Percentiles rank a stretch among this genome's conserved stretches.
Conservation (phyloP, 768 basidiomycete species). For the Chiua virens region DNA sequence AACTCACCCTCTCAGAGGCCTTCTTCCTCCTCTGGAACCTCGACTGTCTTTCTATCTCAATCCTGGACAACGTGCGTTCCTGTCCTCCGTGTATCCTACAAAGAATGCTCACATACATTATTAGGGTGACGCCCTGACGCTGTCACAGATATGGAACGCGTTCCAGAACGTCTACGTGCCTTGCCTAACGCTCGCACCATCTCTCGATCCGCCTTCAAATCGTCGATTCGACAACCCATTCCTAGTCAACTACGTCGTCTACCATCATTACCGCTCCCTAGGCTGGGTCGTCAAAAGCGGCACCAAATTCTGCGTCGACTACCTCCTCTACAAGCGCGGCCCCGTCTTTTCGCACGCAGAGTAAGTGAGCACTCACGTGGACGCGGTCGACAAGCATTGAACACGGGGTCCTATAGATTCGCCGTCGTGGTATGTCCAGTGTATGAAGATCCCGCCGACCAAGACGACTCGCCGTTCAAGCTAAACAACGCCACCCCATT, state of each 20-base stretch:
- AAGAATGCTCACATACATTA: background rate
- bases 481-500: conserved; percentile 71
- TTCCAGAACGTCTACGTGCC: conserved; percentile 60
- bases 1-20: conserved; percentile 85
- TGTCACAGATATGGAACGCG: conserved; percentile 60
- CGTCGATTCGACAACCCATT: conserved; percentile 88
- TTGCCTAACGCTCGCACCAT: conserved; percentile 34
- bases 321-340: conserved; percentile 90
- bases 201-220: conserved; percentile 19
- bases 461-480: conserved; percentile 58
- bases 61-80: conserved; percentile 60
- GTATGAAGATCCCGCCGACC: conserved; percentile 82
- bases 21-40: conserved; percentile 86
- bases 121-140: conserved; percentile 54
- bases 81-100: background rate
- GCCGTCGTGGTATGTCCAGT: conserved; percentile 88
- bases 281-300: conserved; percentile 97
- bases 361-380: conserved; percentile 44
- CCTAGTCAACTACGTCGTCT: conserved; percentile 83
- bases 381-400: background rate
- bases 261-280: conserved; percentile 93
- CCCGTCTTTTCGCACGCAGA: conserved; percentile 96
- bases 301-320: conserved; percentile 97
- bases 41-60: conserved; percentile 73
- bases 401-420: conserved; percentile 53